phyloP scores from a whole-genome alignment of 2,329 filamentous ascomycete species.

The Dothistroma pini region DNA sequence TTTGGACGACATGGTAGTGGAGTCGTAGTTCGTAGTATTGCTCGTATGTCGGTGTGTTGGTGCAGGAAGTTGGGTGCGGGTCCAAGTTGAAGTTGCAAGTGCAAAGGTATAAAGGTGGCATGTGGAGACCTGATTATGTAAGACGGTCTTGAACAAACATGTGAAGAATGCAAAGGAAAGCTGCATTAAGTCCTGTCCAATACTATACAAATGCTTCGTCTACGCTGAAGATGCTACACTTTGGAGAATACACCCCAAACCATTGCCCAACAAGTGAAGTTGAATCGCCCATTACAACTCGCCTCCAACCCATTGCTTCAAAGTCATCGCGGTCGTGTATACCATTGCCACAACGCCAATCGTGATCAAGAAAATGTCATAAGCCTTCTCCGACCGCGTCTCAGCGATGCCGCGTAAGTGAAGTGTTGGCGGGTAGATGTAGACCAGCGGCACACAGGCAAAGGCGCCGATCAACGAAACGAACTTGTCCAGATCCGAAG shows the following conservation, averaged over 20 bases:
- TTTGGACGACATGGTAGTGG: slow-evolving; percentile 26
- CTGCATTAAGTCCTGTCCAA: neutral
- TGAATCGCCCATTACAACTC: slow-evolving; percentile 8
- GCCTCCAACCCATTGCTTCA: slow-evolving; percentile 31
- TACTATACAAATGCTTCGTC: neutral
- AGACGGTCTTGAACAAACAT: neutral
- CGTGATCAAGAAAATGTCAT: slow-evolving; percentile 61
- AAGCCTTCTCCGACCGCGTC: slow-evolving; percentile 51
- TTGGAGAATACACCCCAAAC: neutral
- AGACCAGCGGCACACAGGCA: slow-evolving; percentile 71
- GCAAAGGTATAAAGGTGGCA: neutral
- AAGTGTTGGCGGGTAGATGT: slow-evolving; percentile 69
- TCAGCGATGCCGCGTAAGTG: slow-evolving; percentile 66
- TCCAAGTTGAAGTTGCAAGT: too few relatives aligned
- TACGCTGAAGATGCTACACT: neutral
- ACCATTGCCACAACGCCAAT: slow-evolving; percentile 65
- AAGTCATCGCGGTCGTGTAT: slow-evolving; percentile 63
- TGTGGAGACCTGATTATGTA: neutral
- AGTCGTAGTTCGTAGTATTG: too few relatives aligned
- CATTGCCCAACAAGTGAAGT: neutral
- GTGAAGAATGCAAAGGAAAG: neutral
- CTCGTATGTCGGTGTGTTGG: neutral
- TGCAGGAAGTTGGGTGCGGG: neutral
- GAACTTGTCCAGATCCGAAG: slow-evolving; percentile 68
- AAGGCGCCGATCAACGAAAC: slow-evolving; percentile 70